phyloP scores from a whole-genome alignment of 2,329 filamentous ascomycete species.

The Diaporthe velutina region DNA sequence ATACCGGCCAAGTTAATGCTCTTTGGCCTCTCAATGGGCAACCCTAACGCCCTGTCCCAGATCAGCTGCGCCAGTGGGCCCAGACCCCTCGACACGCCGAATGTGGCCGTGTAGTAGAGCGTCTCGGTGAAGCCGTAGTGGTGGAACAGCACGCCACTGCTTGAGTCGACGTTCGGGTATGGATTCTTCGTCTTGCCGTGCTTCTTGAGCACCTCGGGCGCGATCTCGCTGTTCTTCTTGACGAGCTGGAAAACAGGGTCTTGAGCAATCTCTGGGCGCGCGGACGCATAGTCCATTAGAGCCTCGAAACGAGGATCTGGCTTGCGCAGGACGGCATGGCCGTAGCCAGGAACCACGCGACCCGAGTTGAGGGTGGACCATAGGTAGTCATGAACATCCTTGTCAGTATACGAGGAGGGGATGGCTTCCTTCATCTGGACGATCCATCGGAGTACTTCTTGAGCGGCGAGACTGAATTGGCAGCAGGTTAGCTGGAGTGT shows the following conservation, averaged over 20 bases:
- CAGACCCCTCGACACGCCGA: constrained; percentile 77
- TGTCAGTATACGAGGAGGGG: constrained; percentile 80
- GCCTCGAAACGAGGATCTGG: constrained; percentile 97
- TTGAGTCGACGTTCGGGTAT: constrained; percentile 96
- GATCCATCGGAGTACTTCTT: constrained; percentile 98
- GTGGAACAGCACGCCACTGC: constrained; percentile 94
- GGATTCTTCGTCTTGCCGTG: constrained; percentile 99
- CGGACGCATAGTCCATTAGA: constrained; percentile 92
- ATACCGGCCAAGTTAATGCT: constrained; percentile 93
- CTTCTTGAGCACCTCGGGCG: constrained; percentile 89
- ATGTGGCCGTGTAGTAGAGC: constrained; percentile 88
- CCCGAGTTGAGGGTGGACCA: constrained; percentile 95
- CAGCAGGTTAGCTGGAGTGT: constrained; percentile 5
- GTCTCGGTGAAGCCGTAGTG: constrained; percentile 99
- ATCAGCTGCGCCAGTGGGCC: constrained; percentile 94
- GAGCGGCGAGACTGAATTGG: constrained; percentile 80
- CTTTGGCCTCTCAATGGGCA: constrained; percentile 98
- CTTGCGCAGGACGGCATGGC: constrained; percentile 95
- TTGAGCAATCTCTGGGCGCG: constrained; percentile 84
- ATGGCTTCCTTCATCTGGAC: constrained; percentile 94
- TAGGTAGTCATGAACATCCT: constrained; percentile 89
- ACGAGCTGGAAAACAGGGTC: constrained; percentile 96
- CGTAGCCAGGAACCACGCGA: constrained; percentile 94
- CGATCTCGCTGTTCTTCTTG: constrained; percentile 91
- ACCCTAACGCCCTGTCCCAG: constrained; percentile 93